Evolutionary conservation across 108 stramenopile species (phyloP), one percentile per base, ranked within the genome.

Genomic region (Skeletonema marinoi): DNA sequence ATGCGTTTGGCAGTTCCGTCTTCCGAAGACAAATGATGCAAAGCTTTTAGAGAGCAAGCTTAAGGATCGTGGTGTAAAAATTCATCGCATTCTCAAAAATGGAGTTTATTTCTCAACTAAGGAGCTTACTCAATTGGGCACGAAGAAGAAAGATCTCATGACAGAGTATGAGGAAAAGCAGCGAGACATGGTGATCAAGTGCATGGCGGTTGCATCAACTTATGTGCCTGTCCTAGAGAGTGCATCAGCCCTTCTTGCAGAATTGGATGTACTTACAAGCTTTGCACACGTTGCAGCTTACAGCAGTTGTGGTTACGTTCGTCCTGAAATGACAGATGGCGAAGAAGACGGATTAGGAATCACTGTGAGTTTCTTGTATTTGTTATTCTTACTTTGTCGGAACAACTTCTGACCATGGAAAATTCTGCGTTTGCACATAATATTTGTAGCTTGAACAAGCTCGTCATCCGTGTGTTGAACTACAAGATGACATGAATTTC

Each of bases 401-500:
- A 56, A 29, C 1, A 8, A 29, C 1, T 25, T 46, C 16, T 46
- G 16, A 46, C 16, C 16, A n/a, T n/a, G 44, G 2, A 3, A 46
- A 46, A 0, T n/a, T 58, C 14, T 54, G 14, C 50, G 29, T 39
- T 3, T 25, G 25, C 25, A 25, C 25, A 48, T 31, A 29, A 41
- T 12, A 65, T 10, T 11, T 70, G 17, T 21, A 87, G 63, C 78
- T 98, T 11, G 80, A 86, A 60, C 87, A 74, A 13, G 97, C 95
- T 25, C 93, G 99, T 6, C 99, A 99, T 82, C 98, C 99, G 7
- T 98, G 98, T 64, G 93, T 99, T 11, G 98, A 99, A 81, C 81
- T 92, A 30, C 94, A 97, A 74, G 97, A 96, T 32, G 80, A 83
- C 56, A 84, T 97, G 63, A 86, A 90, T 29, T 99, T 95, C 84